These are phyloP conservation scores for Exophiala alcalophila DNA, from an alignment of 2,329 filamentous ascomycete genomes.

Conservation along the genomic window DNA sequence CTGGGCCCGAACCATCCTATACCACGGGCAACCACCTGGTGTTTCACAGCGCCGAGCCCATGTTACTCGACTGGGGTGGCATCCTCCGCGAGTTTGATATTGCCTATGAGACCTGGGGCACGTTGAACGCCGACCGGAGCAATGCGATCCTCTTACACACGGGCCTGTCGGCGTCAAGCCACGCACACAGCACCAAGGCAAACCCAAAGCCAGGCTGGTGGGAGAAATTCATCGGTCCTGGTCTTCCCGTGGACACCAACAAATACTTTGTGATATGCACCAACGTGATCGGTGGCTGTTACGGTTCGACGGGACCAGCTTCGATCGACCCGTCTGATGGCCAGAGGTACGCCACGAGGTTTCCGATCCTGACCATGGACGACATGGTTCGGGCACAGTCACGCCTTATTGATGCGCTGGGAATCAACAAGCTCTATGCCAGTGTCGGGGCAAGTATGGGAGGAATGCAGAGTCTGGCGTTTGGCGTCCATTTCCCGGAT, in stretches of 20 bases:
- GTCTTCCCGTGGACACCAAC: conserved; percentile 78
- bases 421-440: conserved; percentile 76
- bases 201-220: conserved; percentile 95
- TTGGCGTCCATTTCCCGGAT: conserved; percentile 77
- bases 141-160: conserved; percentile 94
- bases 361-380: conserved; percentile 91
- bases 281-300: conserved; percentile 93
- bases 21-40: conserved; percentile 79
- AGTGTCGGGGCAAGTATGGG: conserved; percentile 97
- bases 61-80: conserved; percentile 92
- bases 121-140: conserved; percentile 71
- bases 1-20: conserved; percentile 90
- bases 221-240: conserved; percentile 96
- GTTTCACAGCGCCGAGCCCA: conserved; percentile 69
- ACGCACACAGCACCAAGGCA: conserved; percentile 83
- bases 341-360: conserved; percentile 85
- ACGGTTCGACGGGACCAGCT: conserved; percentile 87
- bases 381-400: conserved; percentile 99
- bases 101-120: conserved; percentile 91
- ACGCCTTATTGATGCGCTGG: conserved; percentile 74
- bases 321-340: conserved; percentile 86
- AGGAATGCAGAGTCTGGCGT: conserved; percentile 92
- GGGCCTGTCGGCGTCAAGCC: conserved; percentile 92
- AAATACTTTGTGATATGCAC: conserved; percentile 95
- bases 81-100: conserved; percentile 84